A percentile compares a stretch with the other conserved stretches of the same genome.
These are phyloP conservation scores for Metarhizium album DNA, from an alignment of 2,329 filamentous ascomycete species.

Conservation along the genomic window DNA sequence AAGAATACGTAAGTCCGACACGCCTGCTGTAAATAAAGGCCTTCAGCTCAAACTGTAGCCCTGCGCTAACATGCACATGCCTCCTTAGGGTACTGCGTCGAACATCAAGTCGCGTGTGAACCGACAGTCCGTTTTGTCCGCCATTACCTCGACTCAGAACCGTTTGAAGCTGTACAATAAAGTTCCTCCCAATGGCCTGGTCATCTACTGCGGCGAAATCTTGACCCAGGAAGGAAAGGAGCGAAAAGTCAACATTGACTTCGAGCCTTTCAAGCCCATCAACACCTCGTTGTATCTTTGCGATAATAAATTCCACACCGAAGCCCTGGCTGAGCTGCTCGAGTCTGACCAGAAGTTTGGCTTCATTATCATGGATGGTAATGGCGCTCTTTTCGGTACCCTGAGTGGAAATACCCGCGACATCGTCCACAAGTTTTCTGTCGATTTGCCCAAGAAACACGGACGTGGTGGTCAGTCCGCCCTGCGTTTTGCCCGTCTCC, in stretches of 20 bases:
- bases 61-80: conserved; percentile 11
- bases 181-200: conserved; percentile 92
- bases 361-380: conserved; percentile 99
- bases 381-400: conserved; percentile 93
- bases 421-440: conserved; percentile 93
- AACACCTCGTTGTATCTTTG: conserved; percentile 98
- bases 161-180: conserved; percentile 98
- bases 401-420: conserved; percentile 96
- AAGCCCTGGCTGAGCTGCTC: conserved; percentile 89
- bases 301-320: conserved; percentile 99
- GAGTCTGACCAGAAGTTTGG: conserved; percentile 99
- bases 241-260: conserved; percentile 99
- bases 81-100: conserved; percentile 74
- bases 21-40: neutral
- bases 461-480: conserved; percentile 99
- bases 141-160: conserved; percentile 98
- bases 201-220: conserved; percentile 99
- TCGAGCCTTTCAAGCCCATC: conserved; percentile 99
- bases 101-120: conserved; percentile 99
- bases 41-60: neutral
- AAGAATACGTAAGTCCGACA: conserved; percentile 77
- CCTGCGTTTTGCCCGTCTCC: conserved; percentile 96
- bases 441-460: conserved; percentile 99
- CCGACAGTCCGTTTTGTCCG: conserved; percentile 91
- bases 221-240: conserved; percentile 98